Evolutionary conservation across 129 eudicot species (phyloP), one percentile per base, ranked within the genome.

Genomic region (Centella asiatica): DNA sequence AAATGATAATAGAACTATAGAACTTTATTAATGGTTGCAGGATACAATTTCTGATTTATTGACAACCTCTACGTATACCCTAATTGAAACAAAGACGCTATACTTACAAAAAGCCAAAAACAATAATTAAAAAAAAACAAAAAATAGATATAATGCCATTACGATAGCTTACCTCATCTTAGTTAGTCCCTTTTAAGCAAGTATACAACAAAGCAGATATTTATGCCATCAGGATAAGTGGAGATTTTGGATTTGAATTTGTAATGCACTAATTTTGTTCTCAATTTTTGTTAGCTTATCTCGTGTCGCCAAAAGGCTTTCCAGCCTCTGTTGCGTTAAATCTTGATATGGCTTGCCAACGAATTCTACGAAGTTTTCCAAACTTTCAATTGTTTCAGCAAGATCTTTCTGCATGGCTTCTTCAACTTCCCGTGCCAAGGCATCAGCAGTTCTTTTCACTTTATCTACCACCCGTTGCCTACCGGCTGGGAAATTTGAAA

Each of bases 331-430:
- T 72, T 87, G 95, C 2, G 96, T 92, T 34, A 59, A 60, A 36
- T 84, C 95, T 71, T 82, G 85, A 70, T 85, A 87, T 47, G 99
- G 95, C 69, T 85, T 77, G 48, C 95, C 89, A 27, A 85, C 65
- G 32, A 75, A 66, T 56, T 69, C 71, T 12, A 87, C 95, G 60
- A 64, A 93, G 48, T 69, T 68, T 50, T 78, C 78, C 23, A 93
- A 69, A 65, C 64, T 76, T 52, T 72, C 59, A 5, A 78, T 79
- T 24, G 92, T 70, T 64, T 75, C 94, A 57, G 55, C 19, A 23
- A 93, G 76, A 70, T 93, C 92, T 69, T 72, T 87, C 57, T 80
- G 81, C 99, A 93, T 87, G 36, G 95, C 88, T 60, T 93, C 96
- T 66, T 84, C 96, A 1, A 93, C 58, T 78, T 93, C 78, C 44